A percentile compares a stretch with the other conserved stretches of the same genome.
phyloP scores from a whole-genome alignment of 257 asterid species.

The Solanum boliviense region DNA sequence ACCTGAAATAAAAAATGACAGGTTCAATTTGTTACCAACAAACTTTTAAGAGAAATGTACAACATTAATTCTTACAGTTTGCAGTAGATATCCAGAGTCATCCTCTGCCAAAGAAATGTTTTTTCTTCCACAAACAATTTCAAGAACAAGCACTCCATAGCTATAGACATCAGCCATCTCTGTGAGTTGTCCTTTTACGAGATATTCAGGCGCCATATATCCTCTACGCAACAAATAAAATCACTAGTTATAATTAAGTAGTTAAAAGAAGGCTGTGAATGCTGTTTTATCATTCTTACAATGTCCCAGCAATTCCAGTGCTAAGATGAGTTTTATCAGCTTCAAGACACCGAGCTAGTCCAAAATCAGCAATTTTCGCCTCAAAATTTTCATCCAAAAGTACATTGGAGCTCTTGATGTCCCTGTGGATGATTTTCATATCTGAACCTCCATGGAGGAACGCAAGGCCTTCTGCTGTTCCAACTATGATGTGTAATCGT shows the following conservation, averaged over 20 bases:
- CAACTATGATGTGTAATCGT: background rate
- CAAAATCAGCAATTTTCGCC: slow-evolving; percentile 12
- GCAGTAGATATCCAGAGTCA: background rate
- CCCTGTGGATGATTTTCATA: slow-evolving; percentile 8
- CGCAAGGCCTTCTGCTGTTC: slow-evolving; percentile 5
- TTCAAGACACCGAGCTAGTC: slow-evolving; percentile 4
- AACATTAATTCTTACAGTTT: background rate
- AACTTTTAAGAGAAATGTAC: no score
- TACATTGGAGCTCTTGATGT: slow-evolving; percentile 9
- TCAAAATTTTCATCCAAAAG: background rate
- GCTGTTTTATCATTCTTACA: background rate
- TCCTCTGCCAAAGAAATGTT: background rate
- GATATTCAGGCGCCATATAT: slow-evolving; percentile 10
- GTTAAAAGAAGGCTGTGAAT: background rate
- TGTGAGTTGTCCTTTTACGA: slow-evolving; percentile 4
- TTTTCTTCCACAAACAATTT: background rate
- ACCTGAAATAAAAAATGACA: background rate
- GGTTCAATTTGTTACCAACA: background rate
- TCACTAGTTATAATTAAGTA: background rate
- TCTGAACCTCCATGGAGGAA: slow-evolving; percentile 6
- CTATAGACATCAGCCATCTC: slow-evolving; percentile 8
- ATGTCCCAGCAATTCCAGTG: slow-evolving; percentile 13
- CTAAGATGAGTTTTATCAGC: slow-evolving; percentile 4
- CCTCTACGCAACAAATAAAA: background rate
- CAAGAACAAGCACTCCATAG: slow-evolving; percentile 5